Percentiles rank a stretch among this genome's conserved stretches.
These are phyloP conservation scores for Aspergillus indologenus DNA, from an alignment of 495 filamentous ascomycete genomes.

Conservation along the genomic window DNA sequence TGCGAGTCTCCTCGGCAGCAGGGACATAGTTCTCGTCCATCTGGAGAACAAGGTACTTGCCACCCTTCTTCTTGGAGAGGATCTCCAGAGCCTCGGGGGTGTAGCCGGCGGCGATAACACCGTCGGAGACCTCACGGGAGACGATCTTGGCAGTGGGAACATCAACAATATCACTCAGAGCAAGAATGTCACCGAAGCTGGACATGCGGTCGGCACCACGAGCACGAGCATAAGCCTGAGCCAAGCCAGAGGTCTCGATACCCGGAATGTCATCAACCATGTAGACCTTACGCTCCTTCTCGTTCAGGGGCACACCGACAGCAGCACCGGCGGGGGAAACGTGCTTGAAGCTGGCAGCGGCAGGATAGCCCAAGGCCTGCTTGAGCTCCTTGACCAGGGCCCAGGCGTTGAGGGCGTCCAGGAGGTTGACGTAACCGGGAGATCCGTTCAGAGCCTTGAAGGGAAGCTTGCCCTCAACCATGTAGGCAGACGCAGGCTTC, in stretches of 20 bases:
- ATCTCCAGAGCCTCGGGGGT: constrained; percentile 81
- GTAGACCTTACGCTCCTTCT: constrained; percentile 91
- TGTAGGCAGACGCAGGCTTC: constrained; percentile 85
- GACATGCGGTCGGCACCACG: constrained; percentile 95
- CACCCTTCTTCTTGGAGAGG: constrained; percentile 96
- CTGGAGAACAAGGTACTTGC: constrained; percentile 92
- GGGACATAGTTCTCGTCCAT: constrained; percentile 89
- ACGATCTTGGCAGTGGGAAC: constrained; percentile 92
- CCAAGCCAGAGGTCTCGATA: constrained; percentile 77
- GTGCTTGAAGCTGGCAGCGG: constrained; percentile 98
- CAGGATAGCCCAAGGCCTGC: constrained; percentile 78
- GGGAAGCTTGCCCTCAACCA: constrained; percentile 68
- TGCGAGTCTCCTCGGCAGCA: constrained; percentile 68
- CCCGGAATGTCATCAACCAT: constrained; percentile 95
- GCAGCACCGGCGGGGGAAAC: constrained; percentile 96
- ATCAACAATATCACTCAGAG: constrained; percentile 86
- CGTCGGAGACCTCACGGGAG: constrained; percentile 94
- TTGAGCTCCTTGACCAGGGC: constrained; percentile 94
- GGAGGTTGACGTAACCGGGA: constrained; percentile 94
- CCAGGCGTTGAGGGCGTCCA: constrained; percentile 97
- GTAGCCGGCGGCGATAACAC: constrained; percentile 88
- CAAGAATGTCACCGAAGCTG: constrained; percentile 94
- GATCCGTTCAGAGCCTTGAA: constrained; percentile 94
- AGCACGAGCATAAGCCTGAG: constrained; percentile 92
- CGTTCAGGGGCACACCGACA: constrained; percentile 79